A percentile compares a stretch with the other conserved stretches of the same genome.
Conservation (phyloP, 1,139 yeast species). For the Wickerhamomyces sp. region DNA sequence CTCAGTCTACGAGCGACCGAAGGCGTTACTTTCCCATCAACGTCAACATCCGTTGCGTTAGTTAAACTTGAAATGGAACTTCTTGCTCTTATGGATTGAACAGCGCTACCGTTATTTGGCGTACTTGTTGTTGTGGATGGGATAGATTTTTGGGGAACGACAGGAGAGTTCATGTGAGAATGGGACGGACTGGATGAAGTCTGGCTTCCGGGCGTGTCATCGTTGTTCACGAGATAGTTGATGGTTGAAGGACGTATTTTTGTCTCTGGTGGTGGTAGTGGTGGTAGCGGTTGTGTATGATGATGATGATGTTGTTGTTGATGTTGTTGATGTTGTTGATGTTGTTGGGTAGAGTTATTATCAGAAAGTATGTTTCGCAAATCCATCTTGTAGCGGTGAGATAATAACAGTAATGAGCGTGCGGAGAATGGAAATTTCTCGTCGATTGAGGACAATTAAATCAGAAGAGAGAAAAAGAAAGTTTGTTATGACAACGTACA, state of each 20-base stretch:
- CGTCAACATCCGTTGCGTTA: slow-evolving; percentile 40
- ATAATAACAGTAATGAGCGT: too few species aligned
- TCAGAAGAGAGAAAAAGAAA: too few species aligned
- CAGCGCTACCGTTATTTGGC: slow-evolving; percentile 4
- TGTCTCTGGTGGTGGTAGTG: slow-evolving; percentile 20
- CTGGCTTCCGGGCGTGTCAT: slow-evolving; percentile 7
- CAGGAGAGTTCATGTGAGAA: slow-evolving; percentile 11
- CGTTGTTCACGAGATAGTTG: slow-evolving; percentile 30
- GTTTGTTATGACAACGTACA: too few species aligned
- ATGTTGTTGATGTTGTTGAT: too few species aligned
- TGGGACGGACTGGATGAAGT: slow-evolving; percentile 1
- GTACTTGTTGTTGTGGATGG: slow-evolving; percentile 4
- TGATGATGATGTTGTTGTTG: too few species aligned
- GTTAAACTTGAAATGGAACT: slow-evolving; percentile 44
- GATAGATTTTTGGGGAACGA: slow-evolving; percentile 3
- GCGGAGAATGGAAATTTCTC: too few species aligned
- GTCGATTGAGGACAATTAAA: too few species aligned
- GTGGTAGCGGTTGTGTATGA: too few species aligned
- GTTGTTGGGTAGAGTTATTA: too few species aligned
- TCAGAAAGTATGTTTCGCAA: too few species aligned
- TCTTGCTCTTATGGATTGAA: slow-evolving; percentile 23
- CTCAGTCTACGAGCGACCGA: slow-evolving; percentile 27
- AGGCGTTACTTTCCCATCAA: slow-evolving; percentile 34
- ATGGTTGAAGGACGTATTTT: slow-evolving; percentile 27
- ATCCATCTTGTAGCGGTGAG: too few species aligned